Evolutionary conservation across 2,329 filamentous ascomycete genomes (phyloP), one percentile per base, ranked within the genome.

Genomic region (Epichloe glyceriae): DNA sequence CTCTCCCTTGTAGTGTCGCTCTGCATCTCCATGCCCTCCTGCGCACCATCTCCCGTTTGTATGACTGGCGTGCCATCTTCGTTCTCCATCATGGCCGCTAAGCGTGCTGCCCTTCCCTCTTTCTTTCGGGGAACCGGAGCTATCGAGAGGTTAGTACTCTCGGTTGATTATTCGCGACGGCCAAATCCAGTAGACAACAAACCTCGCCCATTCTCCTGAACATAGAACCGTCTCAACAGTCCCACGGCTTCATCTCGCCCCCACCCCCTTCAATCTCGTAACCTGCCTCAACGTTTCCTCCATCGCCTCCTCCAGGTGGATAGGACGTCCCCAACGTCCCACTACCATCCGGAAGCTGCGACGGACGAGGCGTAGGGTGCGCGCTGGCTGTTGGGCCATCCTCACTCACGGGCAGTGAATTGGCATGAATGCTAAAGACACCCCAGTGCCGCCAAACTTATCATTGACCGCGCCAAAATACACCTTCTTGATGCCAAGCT

Each of bases 391-490:
- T 70, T 49, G 64, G 60, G 5, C 65, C 66, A 52, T 67, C 60
- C 5, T 57, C 55, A 6, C 60, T 57, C 40, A 70, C 63, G 15
- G 71, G 65, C 54, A 73, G 61, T 11, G 76, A 79, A 60, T 80
- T 80, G 63, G 73, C 71, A 66, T 97, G 89, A 50, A 97, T 81
- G 58, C 83, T 85, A 64, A 98, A 82, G 14, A 98, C 93, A 50
- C 94, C 91, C 93, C 93, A 15, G 89, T 95, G 34, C 94, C 93
- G 7, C 93, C 93, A 70, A 98, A 98, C 52, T 94, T 87, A 70
- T 98, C 93, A 66, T 98, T 98, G 60, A 86, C 81, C 53, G 90
- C 95, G 4, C 93, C 94, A 67, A 93, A 98, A 67, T 91, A 97
- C 34, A 98, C 93, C 57, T 85, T 85, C 55, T 85, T 80, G 67